These are phyloP conservation scores for Fraxinus angustifolia DNA, from an alignment of 305 asterid species.

Conservation along the genomic window DNA sequence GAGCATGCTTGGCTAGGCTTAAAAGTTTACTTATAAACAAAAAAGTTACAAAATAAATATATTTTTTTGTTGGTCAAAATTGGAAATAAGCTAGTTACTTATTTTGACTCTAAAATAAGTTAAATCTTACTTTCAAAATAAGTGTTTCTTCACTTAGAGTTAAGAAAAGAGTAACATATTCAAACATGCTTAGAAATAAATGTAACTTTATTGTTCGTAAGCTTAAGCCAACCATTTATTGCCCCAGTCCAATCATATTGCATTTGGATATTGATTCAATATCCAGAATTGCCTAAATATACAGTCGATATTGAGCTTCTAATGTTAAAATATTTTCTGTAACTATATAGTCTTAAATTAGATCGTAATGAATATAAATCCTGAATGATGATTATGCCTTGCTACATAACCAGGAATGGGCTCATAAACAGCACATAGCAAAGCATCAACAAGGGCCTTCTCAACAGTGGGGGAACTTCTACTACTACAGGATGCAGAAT, in stretches of 20 bases:
- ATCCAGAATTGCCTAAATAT: neutral
- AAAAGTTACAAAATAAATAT: neutral
- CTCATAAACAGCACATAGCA: constrained; percentile 80
- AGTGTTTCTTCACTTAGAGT: neutral
- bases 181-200: neutral
- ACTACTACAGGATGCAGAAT: constrained; percentile 89
- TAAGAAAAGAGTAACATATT: neutral
- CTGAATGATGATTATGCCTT: constrained; percentile 10
- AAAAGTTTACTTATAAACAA: neutral
- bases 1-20: neutral
- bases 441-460: constrained; percentile 98
- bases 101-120: neutral
- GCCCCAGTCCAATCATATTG: neutral
- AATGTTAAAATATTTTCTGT: neutral
- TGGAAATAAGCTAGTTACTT: neutral
- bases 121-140: neutral
- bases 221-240: neutral
- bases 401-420: constrained; percentile 66
- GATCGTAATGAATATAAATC: neutral
- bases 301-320: neutral
- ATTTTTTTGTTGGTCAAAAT: neutral
- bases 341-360: neutral
- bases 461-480: constrained; percentile 97
- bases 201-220: neutral
- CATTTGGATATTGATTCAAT: constrained; percentile 1